These are phyloP conservation scores for Podaxis sp. DNA, from an alignment of 768 basidiomycete species.

Conservation along the genomic window DNA sequence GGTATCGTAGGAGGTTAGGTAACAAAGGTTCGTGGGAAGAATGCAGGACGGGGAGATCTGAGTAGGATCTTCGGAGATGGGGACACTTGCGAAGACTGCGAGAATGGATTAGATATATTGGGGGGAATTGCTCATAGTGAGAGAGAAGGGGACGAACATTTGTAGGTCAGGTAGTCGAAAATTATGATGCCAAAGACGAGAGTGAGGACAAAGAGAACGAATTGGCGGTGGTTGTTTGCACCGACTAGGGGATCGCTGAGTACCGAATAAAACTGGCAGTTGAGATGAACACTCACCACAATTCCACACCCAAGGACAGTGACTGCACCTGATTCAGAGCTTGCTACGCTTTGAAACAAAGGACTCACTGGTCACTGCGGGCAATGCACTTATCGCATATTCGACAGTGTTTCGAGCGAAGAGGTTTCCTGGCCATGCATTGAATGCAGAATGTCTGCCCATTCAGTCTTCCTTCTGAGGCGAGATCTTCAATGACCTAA, in stretches of 20 bases:
- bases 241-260: slow-evolving; percentile 56
- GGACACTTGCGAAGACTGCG: slow-evolving; percentile 52
- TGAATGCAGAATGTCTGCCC: slow-evolving; percentile 96
- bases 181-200: slow-evolving; percentile 76
- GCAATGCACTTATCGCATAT: slow-evolving; percentile 87
- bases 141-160: slow-evolving; percentile 51
- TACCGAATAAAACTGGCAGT: not conserved
- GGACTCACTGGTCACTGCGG: slow-evolving; percentile 85
- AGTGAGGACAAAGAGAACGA: slow-evolving; percentile 85
- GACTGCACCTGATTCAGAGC: slow-evolving; percentile 40
- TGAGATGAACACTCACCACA: slow-evolving; percentile 57
- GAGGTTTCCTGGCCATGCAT: slow-evolving; percentile 91
- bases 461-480: slow-evolving; percentile 83
- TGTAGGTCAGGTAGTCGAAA: slow-evolving; percentile 82
- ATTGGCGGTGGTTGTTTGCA: slow-evolving; percentile 91
- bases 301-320: slow-evolving; percentile 99
- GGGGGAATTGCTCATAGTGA: not conserved
- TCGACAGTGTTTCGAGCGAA: slow-evolving; percentile 94
- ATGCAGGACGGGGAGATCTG: slow-evolving; percentile 59
- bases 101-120: not conserved
- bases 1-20: slow-evolving; percentile 64
- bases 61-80: slow-evolving; percentile 30
- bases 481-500: slow-evolving; percentile 90
- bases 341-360: not conserved
- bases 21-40: slow-evolving; percentile 66